Evolutionary conservation across 306 rosid genomes (phyloP).

Genomic region (Cicer pinnatifidum): DNA sequence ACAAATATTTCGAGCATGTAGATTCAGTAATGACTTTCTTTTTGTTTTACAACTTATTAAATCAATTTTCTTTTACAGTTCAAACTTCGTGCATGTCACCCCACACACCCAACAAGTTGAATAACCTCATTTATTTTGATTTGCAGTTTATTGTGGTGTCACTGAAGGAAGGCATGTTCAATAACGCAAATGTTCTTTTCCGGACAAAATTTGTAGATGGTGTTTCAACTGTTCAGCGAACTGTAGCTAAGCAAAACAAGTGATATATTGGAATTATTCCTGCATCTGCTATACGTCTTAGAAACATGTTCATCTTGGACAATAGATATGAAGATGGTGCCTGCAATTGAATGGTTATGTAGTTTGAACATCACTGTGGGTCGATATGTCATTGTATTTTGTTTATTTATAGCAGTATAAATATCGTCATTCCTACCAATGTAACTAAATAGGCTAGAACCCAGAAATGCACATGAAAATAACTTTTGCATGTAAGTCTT

Average conservation of each 20-base stretch:
- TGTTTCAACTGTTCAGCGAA: slow-evolving; percentile 96
- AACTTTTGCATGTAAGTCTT: too few species aligned
- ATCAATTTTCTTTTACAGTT: slow-evolving; percentile 1
- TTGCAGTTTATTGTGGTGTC: slow-evolving; percentile 95
- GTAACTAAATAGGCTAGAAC: neutral
- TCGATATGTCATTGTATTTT: neutral
- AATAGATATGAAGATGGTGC: slow-evolving; percentile 15
- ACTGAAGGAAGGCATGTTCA: slow-evolving; percentile 98
- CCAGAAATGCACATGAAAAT: neutral
- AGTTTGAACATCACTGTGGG: slow-evolving; percentile 20
- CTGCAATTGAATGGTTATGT: slow-evolving; percentile 14
- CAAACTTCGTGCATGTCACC: slow-evolving; percentile 14
- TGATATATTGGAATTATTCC: slow-evolving; percentile 43
- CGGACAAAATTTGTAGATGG: slow-evolving; percentile 99
- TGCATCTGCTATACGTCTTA: slow-evolving; percentile 1
- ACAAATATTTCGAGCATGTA: too few species aligned
- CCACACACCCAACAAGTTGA: slow-evolving; percentile 8
- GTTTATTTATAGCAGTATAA: neutral
- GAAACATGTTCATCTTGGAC: slow-evolving; percentile 14
- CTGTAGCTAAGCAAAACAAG: slow-evolving; percentile 70
- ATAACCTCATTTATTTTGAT: slow-evolving; percentile 30
- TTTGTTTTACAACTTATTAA: slow-evolving; percentile 2
- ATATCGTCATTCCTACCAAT: neutral
- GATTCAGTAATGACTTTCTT: too few species aligned
- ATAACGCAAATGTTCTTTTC: slow-evolving; percentile 94